Conservation (phyloP, 2,329 filamentous ascomycete genomes). For the Pseudogymnoascus sp. region DNA sequence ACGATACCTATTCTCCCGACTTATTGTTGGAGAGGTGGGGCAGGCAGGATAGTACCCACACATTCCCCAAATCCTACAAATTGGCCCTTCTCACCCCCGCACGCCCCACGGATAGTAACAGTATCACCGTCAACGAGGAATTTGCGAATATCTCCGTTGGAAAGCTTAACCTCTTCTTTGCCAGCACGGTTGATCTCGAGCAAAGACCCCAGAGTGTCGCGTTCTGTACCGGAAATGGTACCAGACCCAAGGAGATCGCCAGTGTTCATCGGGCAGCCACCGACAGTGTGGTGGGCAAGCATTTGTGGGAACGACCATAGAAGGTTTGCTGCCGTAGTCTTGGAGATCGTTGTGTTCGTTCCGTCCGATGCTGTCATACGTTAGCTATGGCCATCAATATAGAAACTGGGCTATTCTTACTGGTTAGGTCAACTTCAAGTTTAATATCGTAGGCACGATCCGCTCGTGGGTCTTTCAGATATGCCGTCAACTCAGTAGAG, state of each 20-base stretch:
- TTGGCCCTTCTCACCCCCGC: conserved; percentile 51
- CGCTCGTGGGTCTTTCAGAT: conserved; percentile 51
- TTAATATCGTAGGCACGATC: conserved; percentile 60
- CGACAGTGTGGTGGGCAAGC: conserved; percentile 69
- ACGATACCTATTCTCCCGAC: not conserved
- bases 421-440: conserved; percentile 56
- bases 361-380: conserved; percentile 31
- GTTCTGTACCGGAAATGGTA: conserved; percentile 60
- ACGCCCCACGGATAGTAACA: conserved; percentile 55
- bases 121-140: conserved; percentile 71
- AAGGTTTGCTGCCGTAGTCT: conserved; percentile 55
- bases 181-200: conserved; percentile 65
- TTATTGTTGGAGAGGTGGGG: conserved; percentile 9
- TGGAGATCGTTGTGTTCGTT: conserved; percentile 48
- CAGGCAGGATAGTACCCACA: conserved; percentile 45
- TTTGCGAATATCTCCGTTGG: conserved; percentile 55
- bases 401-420: conserved; percentile 31
- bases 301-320: conserved; percentile 80
- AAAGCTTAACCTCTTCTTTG: conserved; percentile 52
- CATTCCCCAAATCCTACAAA: conserved; percentile 72
- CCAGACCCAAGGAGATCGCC: conserved; percentile 72
- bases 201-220: conserved; percentile 55
- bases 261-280: conserved; percentile 63
- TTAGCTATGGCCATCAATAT: not conserved
- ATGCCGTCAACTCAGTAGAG: conserved; percentile 47